Base-by-base conservation (phyloP, 768 basidiomycete genomes). In the Clitopilus passeckerianus region DNA sequence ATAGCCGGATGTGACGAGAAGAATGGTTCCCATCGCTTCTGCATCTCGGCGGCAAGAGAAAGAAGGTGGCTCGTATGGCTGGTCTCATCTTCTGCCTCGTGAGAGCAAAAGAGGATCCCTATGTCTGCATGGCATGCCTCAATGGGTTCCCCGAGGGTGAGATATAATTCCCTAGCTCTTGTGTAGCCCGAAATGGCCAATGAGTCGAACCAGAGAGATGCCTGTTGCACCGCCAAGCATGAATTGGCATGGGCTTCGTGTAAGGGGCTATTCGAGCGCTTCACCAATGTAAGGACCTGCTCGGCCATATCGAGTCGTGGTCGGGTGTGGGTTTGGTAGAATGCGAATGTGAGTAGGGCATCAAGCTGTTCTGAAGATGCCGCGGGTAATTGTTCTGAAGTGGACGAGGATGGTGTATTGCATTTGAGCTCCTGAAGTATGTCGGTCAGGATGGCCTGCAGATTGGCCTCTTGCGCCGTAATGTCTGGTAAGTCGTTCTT, bases 381-480 rank as follows among this genome's bases (percentile, higher is more conserved):
- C 1, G 22, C 7, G 23, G 20, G 14, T 14, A 18, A 33, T 15
- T 23, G 7, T 6, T 2, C 16, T 6, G 53, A 30, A 30, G 27
- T 3, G 27, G 27, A 30, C 7, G 27, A 7, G 27, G 27, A 30
- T 30, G 27, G 7, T 30, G 3, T 30, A 7, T 30, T 7, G 27
- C 27, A 7, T 33, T 41, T 3, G 5, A 41, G 10, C 5, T 12
- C 10, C 10, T 41, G 37, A 41, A 41, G 37, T 5, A 41, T 15
- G 20, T 60, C 58, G 53, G 67, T 59, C 23, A 68, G 59, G 2
- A 68, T 59, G 1, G 60, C 54, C 30, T 61, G 61, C 8, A 66
- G 55, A 41, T 66, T 66, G 8, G 18, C 52, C n/a, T 65, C 63
- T 50, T 64, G 63, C 0, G n/a, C 27, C 14, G 54, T 41, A 9